Evolutionary conservation across 257 asterid genomes (phyloP).

Genomic region (Nicotiana attenuata): DNA sequence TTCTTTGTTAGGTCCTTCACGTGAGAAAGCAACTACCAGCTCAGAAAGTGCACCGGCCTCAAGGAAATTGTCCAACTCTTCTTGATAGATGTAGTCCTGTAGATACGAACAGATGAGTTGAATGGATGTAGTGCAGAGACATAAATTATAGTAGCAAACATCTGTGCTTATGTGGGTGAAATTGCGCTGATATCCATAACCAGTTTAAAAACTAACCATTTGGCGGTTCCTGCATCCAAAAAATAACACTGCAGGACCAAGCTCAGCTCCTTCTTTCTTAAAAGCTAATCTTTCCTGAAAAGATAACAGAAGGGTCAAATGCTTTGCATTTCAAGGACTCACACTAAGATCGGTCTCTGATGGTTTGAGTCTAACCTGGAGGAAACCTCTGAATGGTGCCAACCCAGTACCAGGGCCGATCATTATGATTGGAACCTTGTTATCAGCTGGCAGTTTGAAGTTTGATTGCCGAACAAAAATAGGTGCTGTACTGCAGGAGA

Average conservation of each 20-base stretch:
- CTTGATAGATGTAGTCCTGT: conserved; percentile 90
- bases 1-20: conserved; percentile 83
- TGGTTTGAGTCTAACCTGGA: conserved; percentile 58
- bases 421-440: conserved; percentile 81
- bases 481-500: conserved; percentile 71
- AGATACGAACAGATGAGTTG: neutral
- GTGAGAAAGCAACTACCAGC: conserved; percentile 89
- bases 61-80: conserved; percentile 61
- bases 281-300: conserved; percentile 91
- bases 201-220: conserved; percentile 49
- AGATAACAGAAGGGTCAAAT: conserved; percentile 7
- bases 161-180: neutral
- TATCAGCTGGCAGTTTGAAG: conserved; percentile 86
- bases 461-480: conserved; percentile 80
- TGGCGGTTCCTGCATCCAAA: conserved; percentile 94
- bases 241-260: conserved; percentile 78
- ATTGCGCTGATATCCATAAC: neutral
- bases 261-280: conserved; percentile 84
- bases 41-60: conserved; percentile 78
- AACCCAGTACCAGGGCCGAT: conserved; percentile 98
- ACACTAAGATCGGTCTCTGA: neutral
- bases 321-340: conserved; percentile 5
- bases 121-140: neutral
- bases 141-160: neutral
- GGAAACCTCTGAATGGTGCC: conserved; percentile 98